Percentiles rank a stretch among this genome's conserved stretches.
phyloP scores from a whole-genome alignment of 2,329 filamentous ascomycete genomes.

The Intubia oerlemansii region DNA sequence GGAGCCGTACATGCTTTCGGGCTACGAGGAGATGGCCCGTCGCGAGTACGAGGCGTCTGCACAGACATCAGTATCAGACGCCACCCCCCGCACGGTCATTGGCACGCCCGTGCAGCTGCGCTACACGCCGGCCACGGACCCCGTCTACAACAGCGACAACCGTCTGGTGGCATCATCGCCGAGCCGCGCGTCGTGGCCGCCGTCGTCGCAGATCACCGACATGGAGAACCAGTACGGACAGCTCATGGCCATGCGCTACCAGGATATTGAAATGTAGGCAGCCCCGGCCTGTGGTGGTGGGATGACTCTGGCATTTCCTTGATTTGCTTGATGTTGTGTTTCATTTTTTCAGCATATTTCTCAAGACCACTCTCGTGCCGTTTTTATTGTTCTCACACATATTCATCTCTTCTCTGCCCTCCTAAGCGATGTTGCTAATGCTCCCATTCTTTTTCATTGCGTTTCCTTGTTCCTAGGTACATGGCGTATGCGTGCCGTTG shows the following conservation, averaged over 20 bases:
- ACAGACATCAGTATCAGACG: slow-evolving; percentile 11
- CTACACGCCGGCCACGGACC: slow-evolving; percentile 41
- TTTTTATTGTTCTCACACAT: no score
- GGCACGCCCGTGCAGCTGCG: slow-evolving; percentile 6
- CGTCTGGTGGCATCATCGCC: slow-evolving; percentile 8
- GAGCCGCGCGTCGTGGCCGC: slow-evolving; percentile 17
- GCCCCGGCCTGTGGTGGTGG: no score
- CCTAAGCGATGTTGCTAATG: no score
- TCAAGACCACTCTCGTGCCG: no score
- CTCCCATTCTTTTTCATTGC: no score
- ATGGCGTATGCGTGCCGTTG: no score
- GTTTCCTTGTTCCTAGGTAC: no score
- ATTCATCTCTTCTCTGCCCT: no score
- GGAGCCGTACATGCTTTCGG: slow-evolving; percentile 70
- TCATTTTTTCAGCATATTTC: no score
- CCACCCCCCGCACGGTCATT: slow-evolving; percentile 4
- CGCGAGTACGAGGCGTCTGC: slow-evolving; percentile 27
- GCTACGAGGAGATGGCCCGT: slow-evolving; percentile 51
- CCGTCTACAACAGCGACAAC: slow-evolving; percentile 43
- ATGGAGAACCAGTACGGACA: slow-evolving; percentile 52
- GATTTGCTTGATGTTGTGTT: no score
- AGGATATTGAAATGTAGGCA: slow-evolving; percentile 7
- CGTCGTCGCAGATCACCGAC: slow-evolving; percentile 35
- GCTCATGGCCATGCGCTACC: slow-evolving; percentile 15
- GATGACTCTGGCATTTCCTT: no score